These are phyloP conservation scores for Leccinum fallax DNA, from an alignment of 1,284 basidiomycete genomes.

Conservation along the genomic window DNA sequence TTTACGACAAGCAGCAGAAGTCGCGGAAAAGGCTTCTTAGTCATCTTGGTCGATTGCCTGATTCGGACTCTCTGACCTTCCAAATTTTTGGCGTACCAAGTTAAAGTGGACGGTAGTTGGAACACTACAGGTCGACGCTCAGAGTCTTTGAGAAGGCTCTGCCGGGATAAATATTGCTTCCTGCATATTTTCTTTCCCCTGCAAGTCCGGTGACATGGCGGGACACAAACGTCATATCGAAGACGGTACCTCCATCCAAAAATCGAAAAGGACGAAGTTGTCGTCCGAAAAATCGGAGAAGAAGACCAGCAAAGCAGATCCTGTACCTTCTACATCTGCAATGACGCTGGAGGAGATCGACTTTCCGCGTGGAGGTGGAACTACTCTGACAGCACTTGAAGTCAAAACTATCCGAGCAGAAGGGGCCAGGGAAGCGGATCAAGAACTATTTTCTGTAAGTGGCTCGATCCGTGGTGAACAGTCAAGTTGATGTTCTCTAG, in stretches of 20 bases:
- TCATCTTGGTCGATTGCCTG: conserved; percentile 13
- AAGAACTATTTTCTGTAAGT: conserved; percentile 72
- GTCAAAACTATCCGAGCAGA: conserved; percentile 86
- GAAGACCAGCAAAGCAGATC: conserved; percentile 32
- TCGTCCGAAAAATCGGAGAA: conserved; percentile 29
- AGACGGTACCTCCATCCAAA: conserved; percentile 48
- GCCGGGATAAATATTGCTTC: neutral
- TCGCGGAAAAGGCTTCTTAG: neutral
- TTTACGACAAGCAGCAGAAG: neutral
- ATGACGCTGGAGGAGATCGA: conserved; percentile 42
- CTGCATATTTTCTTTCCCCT: neutral
- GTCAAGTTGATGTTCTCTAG: conserved; percentile 11
- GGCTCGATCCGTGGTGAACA: conserved; percentile 8
- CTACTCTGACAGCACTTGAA: conserved; percentile 86
- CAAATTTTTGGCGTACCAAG: neutral
- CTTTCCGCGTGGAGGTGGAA: conserved; percentile 91
- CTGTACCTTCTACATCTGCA: conserved; percentile 7
- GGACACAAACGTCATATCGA: conserved; percentile 63
- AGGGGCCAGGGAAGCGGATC: conserved; percentile 82
- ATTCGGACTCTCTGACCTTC: conserved; percentile 10
- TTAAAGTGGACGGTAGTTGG: too few relatives aligned
- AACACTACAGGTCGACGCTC: neutral
- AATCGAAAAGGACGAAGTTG: conserved; percentile 58
- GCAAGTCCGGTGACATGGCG: conserved; percentile 38
- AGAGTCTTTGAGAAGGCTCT: neutral